These are phyloP conservation scores for Scenedesmus sp. DNA, from an alignment of 163 green algal genomes.

Conservation along the genomic window DNA sequence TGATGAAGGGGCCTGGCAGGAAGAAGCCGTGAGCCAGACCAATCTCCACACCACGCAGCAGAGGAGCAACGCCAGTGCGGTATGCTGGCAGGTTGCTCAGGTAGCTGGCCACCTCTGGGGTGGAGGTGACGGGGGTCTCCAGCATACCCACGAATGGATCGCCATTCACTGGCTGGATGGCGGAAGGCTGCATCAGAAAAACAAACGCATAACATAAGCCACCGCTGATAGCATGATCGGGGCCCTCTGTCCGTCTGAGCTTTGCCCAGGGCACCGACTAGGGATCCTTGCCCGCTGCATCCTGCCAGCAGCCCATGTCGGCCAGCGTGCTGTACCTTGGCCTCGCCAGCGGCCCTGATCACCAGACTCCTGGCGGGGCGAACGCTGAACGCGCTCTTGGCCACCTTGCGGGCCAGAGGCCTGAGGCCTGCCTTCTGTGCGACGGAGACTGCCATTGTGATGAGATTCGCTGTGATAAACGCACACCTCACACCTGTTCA, in stretches of 20 bases:
- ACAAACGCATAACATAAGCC: neutral
- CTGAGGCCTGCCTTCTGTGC: constrained; percentile 32
- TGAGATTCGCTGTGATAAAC: constrained; percentile 4
- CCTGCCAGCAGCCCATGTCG: neutral
- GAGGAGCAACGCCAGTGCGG: constrained; percentile 90
- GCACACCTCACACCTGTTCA: neutral
- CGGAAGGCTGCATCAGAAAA: constrained; percentile 56
- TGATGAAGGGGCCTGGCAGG: constrained; percentile 92
- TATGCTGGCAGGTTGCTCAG: constrained; percentile 96
- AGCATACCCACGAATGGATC: constrained; percentile 99
- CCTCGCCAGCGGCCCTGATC: constrained; percentile 38
- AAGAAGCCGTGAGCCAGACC: constrained; percentile 97
- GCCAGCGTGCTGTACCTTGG: constrained; percentile 34
- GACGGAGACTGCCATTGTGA: constrained; percentile 33
- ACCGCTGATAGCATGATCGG: neutral
- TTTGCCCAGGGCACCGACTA: neutral
- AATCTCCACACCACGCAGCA: constrained; percentile 97
- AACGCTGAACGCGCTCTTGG: neutral
- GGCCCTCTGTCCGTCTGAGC: neutral
- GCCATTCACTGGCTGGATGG: constrained; percentile 94
- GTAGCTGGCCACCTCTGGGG: constrained; percentile 91
- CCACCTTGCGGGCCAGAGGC: neutral
- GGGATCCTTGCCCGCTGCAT: constrained; percentile 2
- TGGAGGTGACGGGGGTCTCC: constrained; percentile 98
- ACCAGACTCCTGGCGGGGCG: constrained; percentile 39